phyloP scores from a whole-genome alignment of 176 grass and related monocot species.

The Pontederia paniculata region DNA sequence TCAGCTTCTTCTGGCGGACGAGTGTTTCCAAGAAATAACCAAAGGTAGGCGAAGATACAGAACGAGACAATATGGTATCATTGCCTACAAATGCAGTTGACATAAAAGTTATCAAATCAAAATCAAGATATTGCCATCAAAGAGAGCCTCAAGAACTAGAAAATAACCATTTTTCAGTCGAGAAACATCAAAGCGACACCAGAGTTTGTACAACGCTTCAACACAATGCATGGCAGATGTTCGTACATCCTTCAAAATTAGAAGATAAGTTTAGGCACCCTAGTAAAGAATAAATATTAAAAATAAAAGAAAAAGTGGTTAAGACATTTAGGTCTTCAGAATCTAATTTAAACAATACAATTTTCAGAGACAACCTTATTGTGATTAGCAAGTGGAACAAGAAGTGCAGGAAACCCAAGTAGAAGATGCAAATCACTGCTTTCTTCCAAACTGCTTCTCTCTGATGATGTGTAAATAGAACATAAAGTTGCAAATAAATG shows the following conservation, averaged over 20 bases:
- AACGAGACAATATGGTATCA: constrained; percentile 34
- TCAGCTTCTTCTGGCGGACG: constrained; percentile 64
- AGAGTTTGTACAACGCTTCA: constrained; percentile 53
- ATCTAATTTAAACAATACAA: neutral
- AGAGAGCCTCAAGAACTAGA: neutral
- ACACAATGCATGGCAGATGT: constrained; percentile 56
- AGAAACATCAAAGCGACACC: constrained; percentile 39
- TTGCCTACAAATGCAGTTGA: constrained; percentile 39
- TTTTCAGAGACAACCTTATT: constrained; percentile 36
- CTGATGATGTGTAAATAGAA: constrained; percentile 44
- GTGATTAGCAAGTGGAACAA: constrained; percentile 62
- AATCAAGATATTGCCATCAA: constrained; percentile 11
- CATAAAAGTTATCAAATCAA: too few species aligned
- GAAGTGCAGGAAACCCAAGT: constrained; percentile 56
- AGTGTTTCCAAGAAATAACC: constrained; percentile 57
- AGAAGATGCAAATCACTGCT: constrained; percentile 53
- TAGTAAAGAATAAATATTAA: constrained; percentile 1
- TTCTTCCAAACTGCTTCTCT: constrained; percentile 55
- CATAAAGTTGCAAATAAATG: constrained; percentile 41
- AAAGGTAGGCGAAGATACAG: constrained; percentile 50
- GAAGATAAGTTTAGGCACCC: too few species aligned
- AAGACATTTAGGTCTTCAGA: neutral
- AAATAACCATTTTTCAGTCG: constrained; percentile 50
- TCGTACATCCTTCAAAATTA: constrained; percentile 56
- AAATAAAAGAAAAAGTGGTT: neutral